These are phyloP conservation scores for Irpex lacteus DNA, from an alignment of 1,284 basidiomycete species.

Conservation along the genomic window DNA sequence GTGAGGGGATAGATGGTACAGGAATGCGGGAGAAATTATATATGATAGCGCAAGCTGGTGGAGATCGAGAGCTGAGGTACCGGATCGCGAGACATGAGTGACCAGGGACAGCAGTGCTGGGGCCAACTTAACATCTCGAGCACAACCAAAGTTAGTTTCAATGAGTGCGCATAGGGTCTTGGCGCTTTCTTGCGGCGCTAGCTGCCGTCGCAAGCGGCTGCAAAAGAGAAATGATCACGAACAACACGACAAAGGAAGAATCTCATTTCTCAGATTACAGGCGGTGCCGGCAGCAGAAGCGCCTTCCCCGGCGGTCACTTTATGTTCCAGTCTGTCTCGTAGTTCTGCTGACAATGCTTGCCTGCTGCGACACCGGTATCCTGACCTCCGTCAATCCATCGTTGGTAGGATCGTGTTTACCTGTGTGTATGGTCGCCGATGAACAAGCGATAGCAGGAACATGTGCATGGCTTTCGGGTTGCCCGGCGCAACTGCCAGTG, in stretches of 20 bases:
- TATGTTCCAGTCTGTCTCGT: too few relatives aligned
- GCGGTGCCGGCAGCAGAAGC: neutral
- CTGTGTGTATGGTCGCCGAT: neutral
- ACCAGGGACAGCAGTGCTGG: neutral
- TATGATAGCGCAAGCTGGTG: neutral
- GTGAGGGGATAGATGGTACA: neutral
- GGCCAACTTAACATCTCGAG: neutral
- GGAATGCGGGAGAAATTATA: neutral
- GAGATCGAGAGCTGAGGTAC: neutral
- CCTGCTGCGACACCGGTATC: too few relatives aligned
- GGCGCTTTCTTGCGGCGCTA: neutral
- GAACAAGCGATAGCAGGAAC: neutral
- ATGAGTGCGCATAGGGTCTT: neutral
- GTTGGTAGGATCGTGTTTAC: too few relatives aligned
- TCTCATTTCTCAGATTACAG: neutral
- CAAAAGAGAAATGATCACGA: too few relatives aligned
- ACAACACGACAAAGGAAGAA: neutral
- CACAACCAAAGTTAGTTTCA: neutral
- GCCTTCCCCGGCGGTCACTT: neutral
- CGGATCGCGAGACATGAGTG: conserved; percentile 1
- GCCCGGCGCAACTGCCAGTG: too few relatives aligned
- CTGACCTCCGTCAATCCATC: too few relatives aligned
- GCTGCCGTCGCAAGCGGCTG: neutral
- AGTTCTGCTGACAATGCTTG: too few relatives aligned
- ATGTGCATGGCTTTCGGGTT: neutral